Evolutionary conservation across 1,284 basidiomycete genomes (phyloP), one percentile per base, ranked within the genome.

Genomic region (Erythrobasidium hasegawianum): DNA sequence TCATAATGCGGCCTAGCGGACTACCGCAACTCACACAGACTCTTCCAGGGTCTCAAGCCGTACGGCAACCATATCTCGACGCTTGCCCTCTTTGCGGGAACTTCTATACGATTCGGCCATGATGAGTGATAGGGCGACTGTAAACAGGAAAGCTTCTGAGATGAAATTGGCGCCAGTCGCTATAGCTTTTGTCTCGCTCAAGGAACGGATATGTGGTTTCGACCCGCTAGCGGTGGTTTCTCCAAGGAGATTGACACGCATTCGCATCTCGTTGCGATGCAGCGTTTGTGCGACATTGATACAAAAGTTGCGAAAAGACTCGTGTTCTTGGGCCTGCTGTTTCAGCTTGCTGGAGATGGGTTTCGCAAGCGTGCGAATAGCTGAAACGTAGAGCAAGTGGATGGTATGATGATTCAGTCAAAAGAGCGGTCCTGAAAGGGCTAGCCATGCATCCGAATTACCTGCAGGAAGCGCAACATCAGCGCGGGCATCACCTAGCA

Each of bases 61-160:
- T 57, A 91, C 89, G 68, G 87, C 84, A 1, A 93, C 86, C 55
- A 80, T 79, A 72, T 89, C 88, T 57, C 89, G 79, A 49, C 89
- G 84, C 75, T 85, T 88, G 0, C 83, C 82, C 67, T 87, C 82
- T 72, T 83, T 89, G 39, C 87, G 80, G 0, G 87, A 88, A 0
- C 85, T 53, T 18, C 66, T 24, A 24, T 45, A 61, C 16, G 45
- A 40, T 52, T 68, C 66, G 9, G 45, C 66, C 4, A 68, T 18
- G 26, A 68, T 68, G 16, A 68, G 54, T 7, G 59, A 45, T 24
- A 68, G 22, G 10, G 66, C 66, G n/a, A 68, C 66, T 16, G 38
- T 45, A 33, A 68, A 68, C 14, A 68, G 59, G 38, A 68, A 68
- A 20, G 66, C 39, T 62, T 68, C 66, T 18, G 66, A 68, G 18